Evolutionary conservation across 768 basidiomycete species (phyloP).

Genomic region (Leccinum fibrillosum): DNA sequence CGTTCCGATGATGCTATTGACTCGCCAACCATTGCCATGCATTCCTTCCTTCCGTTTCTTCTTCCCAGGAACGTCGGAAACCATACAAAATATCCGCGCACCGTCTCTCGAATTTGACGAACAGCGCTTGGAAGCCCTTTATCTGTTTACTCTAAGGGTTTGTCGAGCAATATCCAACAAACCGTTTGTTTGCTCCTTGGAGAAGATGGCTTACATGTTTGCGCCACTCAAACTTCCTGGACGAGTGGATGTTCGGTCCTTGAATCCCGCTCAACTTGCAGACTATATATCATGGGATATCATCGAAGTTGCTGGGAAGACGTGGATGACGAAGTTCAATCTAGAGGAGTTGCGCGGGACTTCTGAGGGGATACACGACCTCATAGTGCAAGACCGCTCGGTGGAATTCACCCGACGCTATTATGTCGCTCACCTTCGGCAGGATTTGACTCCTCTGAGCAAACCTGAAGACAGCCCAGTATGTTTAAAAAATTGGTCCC

Average conservation of each 20-base stretch:
- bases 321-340: slow-evolving; percentile 49
- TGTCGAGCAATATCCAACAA: slow-evolving; percentile 67
- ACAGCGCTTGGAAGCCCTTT: slow-evolving; percentile 45
- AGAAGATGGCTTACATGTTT: slow-evolving; percentile 62
- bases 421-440: slow-evolving; percentile 50
- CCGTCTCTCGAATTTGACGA: slow-evolving; percentile 48
- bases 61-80: slow-evolving; percentile 44
- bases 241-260: slow-evolving; percentile 26
- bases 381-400: slow-evolving; percentile 71
- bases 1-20: slow-evolving; percentile 63
- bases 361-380: slow-evolving; percentile 47
- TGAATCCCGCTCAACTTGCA: slow-evolving; percentile 31
- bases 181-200: slow-evolving; percentile 50
- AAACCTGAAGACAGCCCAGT: slow-evolving; percentile 65
- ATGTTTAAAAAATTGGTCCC: slow-evolving; percentile 27
- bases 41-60: slow-evolving; percentile 59
- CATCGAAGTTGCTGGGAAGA: slow-evolving; percentile 48
- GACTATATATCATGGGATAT: slow-evolving; percentile 62
- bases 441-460: slow-evolving; percentile 71
- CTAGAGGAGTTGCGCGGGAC: slow-evolving; percentile 32
- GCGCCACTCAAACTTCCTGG: slow-evolving; percentile 49
- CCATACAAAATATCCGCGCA: slow-evolving; percentile 43
- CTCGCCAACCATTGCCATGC: slow-evolving; percentile 61
- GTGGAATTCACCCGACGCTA: slow-evolving; percentile 77
- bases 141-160: slow-evolving; percentile 61